Conservation (phyloP, 2,329 filamentous ascomycete genomes). For the Aspergillus tubingensis region DNA sequence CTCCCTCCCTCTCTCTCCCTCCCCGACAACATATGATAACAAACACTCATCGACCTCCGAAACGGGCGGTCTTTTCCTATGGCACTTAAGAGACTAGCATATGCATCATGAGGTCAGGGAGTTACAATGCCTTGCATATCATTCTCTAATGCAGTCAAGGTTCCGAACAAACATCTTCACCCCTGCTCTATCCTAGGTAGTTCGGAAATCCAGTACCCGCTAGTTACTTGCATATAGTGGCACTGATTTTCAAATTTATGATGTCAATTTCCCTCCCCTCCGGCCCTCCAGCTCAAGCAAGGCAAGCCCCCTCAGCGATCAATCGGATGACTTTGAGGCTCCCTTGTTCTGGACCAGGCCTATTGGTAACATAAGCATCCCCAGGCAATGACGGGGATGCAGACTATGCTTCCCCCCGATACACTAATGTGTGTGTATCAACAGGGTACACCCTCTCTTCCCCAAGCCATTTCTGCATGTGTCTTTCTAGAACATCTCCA, state of each 20-base stretch:
- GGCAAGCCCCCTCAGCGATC: background rate
- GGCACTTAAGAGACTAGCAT: too few relatives aligned
- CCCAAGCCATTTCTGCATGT: slow-evolving; percentile 12
- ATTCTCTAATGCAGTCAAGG: too few relatives aligned
- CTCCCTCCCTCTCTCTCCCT: too few relatives aligned
- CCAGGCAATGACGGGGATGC: slow-evolving; percentile 27
- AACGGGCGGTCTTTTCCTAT: too few relatives aligned
- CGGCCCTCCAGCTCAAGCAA: background rate
- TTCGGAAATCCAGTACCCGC: background rate
- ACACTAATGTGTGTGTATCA: slow-evolving; percentile 33
- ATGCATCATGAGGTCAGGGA: too few relatives aligned
- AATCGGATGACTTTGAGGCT: background rate
- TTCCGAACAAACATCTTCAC: too few relatives aligned
- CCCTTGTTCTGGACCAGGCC: slow-evolving; percentile 2
- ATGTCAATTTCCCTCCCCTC: background rate
- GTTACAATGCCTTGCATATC: too few relatives aligned
- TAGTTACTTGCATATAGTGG: background rate
- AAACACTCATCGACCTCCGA: too few relatives aligned
- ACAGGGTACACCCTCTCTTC: slow-evolving; percentile 18
- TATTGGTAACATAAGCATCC: slow-evolving; percentile 16
- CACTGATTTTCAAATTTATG: background rate
- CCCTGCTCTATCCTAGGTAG: too few relatives aligned
- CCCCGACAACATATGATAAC: too few relatives aligned
- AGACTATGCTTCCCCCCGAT: slow-evolving; percentile 36
- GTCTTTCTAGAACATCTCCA: slow-evolving; percentile 19